Evolutionary conservation across 2,329 filamentous ascomycete species (phyloP).

Genomic region (Phoma sp.): DNA sequence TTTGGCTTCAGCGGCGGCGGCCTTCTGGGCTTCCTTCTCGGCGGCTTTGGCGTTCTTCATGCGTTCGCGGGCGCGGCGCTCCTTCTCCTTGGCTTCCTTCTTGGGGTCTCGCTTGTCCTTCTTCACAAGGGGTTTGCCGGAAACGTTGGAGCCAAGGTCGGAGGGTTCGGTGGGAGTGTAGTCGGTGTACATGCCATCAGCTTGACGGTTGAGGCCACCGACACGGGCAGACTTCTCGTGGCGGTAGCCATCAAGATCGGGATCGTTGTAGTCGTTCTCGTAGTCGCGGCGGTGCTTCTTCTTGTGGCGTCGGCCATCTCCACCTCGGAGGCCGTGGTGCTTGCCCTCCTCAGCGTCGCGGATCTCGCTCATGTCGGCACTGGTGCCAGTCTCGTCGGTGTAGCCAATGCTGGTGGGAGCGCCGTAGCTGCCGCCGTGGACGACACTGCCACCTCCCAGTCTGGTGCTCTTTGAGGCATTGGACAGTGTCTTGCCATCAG

Average conservation of each 20-base stretch:
- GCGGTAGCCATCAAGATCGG: conserved; percentile 80
- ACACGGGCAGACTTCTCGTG: conserved; percentile 85
- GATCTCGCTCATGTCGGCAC: conserved; percentile 51
- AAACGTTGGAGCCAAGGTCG: conserved; percentile 59
- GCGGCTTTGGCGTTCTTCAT: conserved; percentile 53
- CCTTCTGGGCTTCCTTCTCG: conserved; percentile 46
- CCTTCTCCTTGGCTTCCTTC: conserved; percentile 47
- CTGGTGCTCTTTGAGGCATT: conserved; percentile 82
- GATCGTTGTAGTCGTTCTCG: conserved; percentile 59
- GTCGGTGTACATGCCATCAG: conserved; percentile 81
- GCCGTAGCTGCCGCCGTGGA: conserved; percentile 67
- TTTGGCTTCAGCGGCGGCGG: conserved; percentile 50
- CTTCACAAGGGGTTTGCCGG: conserved; percentile 52
- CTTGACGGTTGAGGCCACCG: conserved; percentile 83
- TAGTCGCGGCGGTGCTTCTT: conserved; percentile 59
- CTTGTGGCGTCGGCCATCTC: conserved; percentile 51
- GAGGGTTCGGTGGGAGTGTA: conserved; percentile 70
- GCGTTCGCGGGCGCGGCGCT: conserved; percentile 57
- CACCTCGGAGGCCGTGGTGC: conserved; percentile 50
- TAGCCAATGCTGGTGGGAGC: conserved; percentile 49
- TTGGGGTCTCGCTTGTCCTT: conserved; percentile 50
- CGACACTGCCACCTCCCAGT: conserved; percentile 82
- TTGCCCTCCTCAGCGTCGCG: conserved; percentile 51
- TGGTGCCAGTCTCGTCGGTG: conserved; percentile 54
- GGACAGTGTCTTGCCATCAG: conserved; percentile 83